phyloP scores from a whole-genome alignment of 495 filamentous ascomycete genomes.

The Xylaria sp. region DNA sequence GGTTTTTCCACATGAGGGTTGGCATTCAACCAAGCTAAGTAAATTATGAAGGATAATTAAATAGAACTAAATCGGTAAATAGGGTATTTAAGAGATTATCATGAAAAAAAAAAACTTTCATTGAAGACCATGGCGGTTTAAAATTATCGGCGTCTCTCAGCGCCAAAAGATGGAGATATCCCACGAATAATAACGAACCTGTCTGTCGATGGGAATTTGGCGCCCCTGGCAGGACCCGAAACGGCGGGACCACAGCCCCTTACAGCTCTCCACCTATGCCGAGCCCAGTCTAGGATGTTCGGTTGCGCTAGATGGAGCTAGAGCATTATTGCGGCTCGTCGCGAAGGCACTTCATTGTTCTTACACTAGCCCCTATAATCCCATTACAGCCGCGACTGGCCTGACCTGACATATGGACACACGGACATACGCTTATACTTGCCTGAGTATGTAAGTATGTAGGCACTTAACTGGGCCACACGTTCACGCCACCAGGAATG shows the following conservation, averaged over 20 bases:
- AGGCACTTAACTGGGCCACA: neutral
- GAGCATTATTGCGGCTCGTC: slow-evolving; percentile 6
- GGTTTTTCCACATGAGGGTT: neutral
- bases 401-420: neutral
- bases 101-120: neutral
- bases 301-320: neutral
- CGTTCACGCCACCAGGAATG: neutral
- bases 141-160: neutral
- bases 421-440: too few species aligned
- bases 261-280: slow-evolving; percentile 1
- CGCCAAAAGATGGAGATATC: slow-evolving; percentile 21
- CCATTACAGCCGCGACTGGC: neutral
- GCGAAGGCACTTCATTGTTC: neutral
- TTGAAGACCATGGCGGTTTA: neutral
- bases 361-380: slow-evolving; percentile 15
- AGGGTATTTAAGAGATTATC: neutral
- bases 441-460: too few species aligned
- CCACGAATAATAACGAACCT: slow-evolving; percentile 15
- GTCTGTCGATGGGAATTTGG: slow-evolving; percentile 23
- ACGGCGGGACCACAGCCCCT: slow-evolving; percentile 17
- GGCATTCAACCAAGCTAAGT: neutral
- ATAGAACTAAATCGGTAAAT: neutral
- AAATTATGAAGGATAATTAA: neutral
- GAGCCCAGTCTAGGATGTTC: slow-evolving; percentile 19
- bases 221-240: slow-evolving; percentile 15